Conservation (phyloP, 2,329 filamentous ascomycete genomes). For the Helotiales sp. region DNA sequence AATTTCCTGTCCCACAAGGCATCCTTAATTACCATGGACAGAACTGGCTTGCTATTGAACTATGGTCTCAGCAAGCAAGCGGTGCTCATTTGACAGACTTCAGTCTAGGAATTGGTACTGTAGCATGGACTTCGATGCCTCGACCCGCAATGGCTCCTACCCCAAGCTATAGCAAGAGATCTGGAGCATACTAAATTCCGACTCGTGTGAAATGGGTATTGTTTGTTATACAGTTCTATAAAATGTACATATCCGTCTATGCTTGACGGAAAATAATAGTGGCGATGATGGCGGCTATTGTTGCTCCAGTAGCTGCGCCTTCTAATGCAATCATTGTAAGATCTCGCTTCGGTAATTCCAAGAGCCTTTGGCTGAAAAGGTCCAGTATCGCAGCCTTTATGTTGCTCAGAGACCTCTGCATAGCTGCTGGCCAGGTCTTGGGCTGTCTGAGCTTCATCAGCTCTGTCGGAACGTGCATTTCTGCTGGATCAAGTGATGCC, state of each 20-base stretch:
- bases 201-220: slow-evolving; percentile 20
- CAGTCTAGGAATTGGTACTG: slow-evolving; percentile 23
- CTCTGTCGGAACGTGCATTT: slow-evolving; percentile 22
- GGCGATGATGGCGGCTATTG: slow-evolving; percentile 48
- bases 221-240: slow-evolving; percentile 24
- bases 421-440: slow-evolving; percentile 47
- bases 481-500: slow-evolving; percentile 21
- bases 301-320: slow-evolving; percentile 65
- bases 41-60: slow-evolving; percentile 66
- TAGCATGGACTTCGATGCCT: slow-evolving; percentile 27
- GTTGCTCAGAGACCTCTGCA: slow-evolving; percentile 29
- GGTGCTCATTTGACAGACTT: slow-evolving; percentile 32
- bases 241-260: slow-evolving; percentile 26
- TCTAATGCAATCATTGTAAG: slow-evolving; percentile 69
- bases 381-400: slow-evolving; percentile 50
- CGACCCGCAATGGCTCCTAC: slow-evolving; percentile 24
- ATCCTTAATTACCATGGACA: slow-evolving; percentile 68
- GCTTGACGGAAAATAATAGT: slow-evolving; percentile 31
- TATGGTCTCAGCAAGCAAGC: slow-evolving; percentile 57
- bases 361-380: slow-evolving; percentile 63
- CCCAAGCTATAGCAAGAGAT: slow-evolving; percentile 30
- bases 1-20: slow-evolving; percentile 72
- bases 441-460: slow-evolving; percentile 16
- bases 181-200: slow-evolving; percentile 28
- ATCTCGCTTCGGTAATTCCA: slow-evolving; percentile 68